Evolutionary conservation across 495 filamentous ascomycete species (phyloP).

Genomic region (Copromyces sp.): DNA sequence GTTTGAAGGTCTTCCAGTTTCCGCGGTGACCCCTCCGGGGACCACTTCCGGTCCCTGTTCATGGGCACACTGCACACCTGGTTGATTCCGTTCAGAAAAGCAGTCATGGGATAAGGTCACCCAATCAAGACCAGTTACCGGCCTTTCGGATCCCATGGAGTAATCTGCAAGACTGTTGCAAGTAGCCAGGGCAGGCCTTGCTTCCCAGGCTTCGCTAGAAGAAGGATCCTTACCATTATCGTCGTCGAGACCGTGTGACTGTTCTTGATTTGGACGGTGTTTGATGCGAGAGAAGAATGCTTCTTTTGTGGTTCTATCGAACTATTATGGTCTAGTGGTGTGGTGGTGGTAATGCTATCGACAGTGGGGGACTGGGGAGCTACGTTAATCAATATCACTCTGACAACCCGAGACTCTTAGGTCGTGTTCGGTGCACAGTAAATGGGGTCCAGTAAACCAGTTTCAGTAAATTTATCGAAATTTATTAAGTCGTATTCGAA

Average conservation of each 20-base stretch:
- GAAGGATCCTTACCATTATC: background rate
- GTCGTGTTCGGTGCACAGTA: too few species aligned
- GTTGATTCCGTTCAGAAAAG: background rate
- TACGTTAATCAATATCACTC: background rate
- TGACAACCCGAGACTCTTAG: background rate
- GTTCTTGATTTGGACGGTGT: background rate
- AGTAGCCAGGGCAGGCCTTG: background rate
- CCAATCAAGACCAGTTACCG: background rate
- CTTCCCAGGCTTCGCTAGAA: background rate
- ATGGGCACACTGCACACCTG: too few species aligned
- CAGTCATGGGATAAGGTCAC: background rate
- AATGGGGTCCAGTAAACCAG: too few species aligned
- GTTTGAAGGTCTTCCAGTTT: background rate
- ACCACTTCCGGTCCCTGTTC: background rate
- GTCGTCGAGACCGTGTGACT: background rate
- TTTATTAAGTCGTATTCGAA: too few species aligned
- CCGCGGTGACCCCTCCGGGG: background rate
- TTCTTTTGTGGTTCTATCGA: background rate
- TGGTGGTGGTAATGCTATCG: background rate
- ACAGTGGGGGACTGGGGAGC: background rate
- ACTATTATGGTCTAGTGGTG: background rate
- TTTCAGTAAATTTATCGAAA: too few species aligned
- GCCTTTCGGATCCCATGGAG: background rate
- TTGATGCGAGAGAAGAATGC: background rate
- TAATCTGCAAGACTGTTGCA: background rate